Evolutionary conservation across 495 filamentous ascomycete species (phyloP).

Genomic region (Trichocladium antarcticum): DNA sequence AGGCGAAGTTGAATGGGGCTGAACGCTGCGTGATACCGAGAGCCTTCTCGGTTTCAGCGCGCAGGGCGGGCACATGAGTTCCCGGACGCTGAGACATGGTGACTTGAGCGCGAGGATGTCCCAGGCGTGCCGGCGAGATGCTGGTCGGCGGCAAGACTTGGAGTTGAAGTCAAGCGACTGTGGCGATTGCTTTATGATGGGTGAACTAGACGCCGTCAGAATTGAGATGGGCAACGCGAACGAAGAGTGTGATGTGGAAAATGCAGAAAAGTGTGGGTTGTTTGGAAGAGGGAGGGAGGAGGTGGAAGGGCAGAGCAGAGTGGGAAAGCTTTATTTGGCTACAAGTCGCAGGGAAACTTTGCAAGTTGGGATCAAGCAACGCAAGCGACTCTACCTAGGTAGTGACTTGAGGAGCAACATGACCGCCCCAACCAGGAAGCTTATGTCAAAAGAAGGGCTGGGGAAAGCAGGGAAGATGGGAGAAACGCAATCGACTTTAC

Average conservation of each 20-base stretch:
- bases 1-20: conserved; percentile 24
- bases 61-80: conserved; percentile 28
- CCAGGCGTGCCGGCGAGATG: background rate
- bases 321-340: background rate
- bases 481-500: background rate
- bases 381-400: background rate
- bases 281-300: background rate
- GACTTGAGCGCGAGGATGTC: conserved; percentile 7
- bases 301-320: background rate
- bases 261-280: background rate
- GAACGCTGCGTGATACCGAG: conserved; percentile 30
- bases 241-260: background rate
- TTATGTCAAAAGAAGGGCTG: background rate
- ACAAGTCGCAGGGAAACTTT: background rate
- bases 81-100: conserved; percentile 19
- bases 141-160: background rate
- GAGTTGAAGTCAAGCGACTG: background rate
- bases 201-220: background rate
- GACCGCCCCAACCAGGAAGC: background rate
- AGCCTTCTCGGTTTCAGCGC: conserved; percentile 23
- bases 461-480: background rate
- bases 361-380: background rate
- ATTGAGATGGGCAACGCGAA: background rate
- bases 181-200: conserved; percentile 1
- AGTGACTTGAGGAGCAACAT: background rate